A percentile compares a stretch with the other conserved stretches of the same genome.
Conservation (phyloP, 306 rosid genomes). For the Sphenostylis stenocarpa region DNA sequence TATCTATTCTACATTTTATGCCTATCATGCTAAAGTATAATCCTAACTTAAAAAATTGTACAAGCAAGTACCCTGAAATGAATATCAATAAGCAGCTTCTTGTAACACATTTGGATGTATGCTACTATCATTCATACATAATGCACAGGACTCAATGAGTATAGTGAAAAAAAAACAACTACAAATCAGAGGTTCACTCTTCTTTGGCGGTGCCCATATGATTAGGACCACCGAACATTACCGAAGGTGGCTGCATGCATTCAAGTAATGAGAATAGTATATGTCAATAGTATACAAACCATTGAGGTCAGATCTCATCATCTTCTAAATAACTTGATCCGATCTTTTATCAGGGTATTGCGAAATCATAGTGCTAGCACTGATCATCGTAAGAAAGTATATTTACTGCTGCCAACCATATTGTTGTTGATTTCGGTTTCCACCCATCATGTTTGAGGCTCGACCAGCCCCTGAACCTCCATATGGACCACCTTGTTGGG, state of each 20-base stretch:
- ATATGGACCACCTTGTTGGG: constrained; percentile 58
- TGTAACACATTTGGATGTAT: constrained; percentile 10
- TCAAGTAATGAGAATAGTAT: constrained; percentile 13
- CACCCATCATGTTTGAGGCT: constrained; percentile 49
- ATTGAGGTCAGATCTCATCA: neutral
- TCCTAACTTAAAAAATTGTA: neutral
- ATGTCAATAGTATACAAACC: constrained; percentile 9
- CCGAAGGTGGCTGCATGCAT: constrained; percentile 1
- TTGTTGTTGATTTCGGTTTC: constrained; percentile 60
- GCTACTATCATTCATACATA: neutral
- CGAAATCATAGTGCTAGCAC: constrained; percentile 5
- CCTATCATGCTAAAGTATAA: neutral
- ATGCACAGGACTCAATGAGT: neutral
- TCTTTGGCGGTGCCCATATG: neutral
- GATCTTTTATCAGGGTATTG: neutral
- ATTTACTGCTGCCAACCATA: constrained; percentile 55
- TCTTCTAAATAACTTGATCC: constrained; percentile 13
- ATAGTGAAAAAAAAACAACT: neutral
- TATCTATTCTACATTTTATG: neutral
- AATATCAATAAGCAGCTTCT: neutral
- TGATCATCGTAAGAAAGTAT: neutral
- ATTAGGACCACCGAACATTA: constrained; percentile 4
- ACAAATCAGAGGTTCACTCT: neutral
- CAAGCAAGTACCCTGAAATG: neutral
- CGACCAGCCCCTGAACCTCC: constrained; percentile 51